These are phyloP conservation scores for Rubia tinctorum DNA, from an alignment of 305 asterid genomes.

Conservation along the genomic window DNA sequence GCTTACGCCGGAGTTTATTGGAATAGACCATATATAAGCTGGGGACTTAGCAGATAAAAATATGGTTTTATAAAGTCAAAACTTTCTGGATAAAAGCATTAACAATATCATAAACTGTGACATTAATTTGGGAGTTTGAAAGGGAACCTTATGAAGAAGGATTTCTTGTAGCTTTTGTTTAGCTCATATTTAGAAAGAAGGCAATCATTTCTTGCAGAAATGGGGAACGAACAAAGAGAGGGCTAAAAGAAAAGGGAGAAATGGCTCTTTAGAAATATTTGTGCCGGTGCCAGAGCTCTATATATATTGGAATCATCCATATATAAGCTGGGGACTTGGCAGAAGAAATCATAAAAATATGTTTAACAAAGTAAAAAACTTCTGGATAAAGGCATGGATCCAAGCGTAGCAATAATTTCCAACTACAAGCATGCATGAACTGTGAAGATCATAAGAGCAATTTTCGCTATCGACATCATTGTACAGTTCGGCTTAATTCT, in stretches of 20 bases:
- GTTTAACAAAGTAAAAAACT: conserved; percentile 13
- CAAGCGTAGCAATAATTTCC: not conserved
- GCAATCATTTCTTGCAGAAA: not conserved
- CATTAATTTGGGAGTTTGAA: no score
- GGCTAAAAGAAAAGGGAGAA: conserved; percentile 27
- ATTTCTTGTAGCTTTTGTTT: not conserved
- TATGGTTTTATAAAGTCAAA: conserved; percentile 14
- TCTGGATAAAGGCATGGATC: not conserved
- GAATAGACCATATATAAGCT: not conserved
- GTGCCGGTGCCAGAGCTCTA: not conserved
- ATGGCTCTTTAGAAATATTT: conserved; percentile 14
- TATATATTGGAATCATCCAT: not conserved
- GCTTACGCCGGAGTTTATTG: not conserved
- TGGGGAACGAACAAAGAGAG: conserved; percentile 18
- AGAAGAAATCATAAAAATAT: not conserved
- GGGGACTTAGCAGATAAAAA: conserved; percentile 2
- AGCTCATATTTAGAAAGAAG: not conserved
- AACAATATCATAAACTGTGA: not conserved
- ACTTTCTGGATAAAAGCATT: not conserved
- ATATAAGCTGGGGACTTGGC: not conserved
- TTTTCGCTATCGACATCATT: not conserved
- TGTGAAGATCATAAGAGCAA: not conserved
- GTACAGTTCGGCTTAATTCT: not conserved
- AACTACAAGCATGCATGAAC: not conserved
- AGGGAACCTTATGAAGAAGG: conserved; percentile 44